These are phyloP conservation scores for Hericium coralloides DNA, from an alignment of 768 basidiomycete species.

Conservation along the genomic window DNA sequence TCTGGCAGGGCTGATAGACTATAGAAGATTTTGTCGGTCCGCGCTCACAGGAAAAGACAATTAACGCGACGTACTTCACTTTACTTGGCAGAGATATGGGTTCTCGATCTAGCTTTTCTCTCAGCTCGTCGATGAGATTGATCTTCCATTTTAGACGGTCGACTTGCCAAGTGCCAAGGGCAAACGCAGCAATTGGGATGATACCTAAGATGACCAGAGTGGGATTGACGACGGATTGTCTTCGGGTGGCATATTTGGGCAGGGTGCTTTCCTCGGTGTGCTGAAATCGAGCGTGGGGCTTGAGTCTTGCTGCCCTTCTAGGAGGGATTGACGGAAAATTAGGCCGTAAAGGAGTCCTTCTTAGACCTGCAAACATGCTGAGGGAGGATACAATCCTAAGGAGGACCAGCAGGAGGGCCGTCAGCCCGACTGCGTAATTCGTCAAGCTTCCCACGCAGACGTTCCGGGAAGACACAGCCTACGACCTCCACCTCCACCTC, in stretches of 20 bases:
- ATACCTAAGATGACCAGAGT: conserved; percentile 70
- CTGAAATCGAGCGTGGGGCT: conserved; percentile 1
- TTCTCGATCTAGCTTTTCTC: conserved; percentile 75
- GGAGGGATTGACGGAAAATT: neutral
- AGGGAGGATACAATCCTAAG: no score
- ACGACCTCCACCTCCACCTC: neutral
- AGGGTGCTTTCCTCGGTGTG: conserved; percentile 2
- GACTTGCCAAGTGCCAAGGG: conserved; percentile 89
- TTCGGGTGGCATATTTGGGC: conserved; percentile 43
- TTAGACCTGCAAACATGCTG: neutral
- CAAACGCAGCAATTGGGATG: conserved; percentile 87
- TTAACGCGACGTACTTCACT: conserved; percentile 57
- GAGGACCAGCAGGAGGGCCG: neutral
- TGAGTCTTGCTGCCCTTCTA: neutral
- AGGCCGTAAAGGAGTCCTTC: neutral
- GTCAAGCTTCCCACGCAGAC: neutral
- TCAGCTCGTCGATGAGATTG: conserved; percentile 84
- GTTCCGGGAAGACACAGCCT: neutral
- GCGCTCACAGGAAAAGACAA: neutral
- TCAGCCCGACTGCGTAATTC: neutral
- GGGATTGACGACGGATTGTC: conserved; percentile 55
- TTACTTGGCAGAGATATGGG: conserved; percentile 72
- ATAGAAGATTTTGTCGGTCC: conserved; percentile 14
- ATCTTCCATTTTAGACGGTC: conserved; percentile 93
- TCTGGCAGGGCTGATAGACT: conserved; percentile 76